phyloP scores from a whole-genome alignment of 441 rosid species.

The Pelargonium fulgidum region DNA sequence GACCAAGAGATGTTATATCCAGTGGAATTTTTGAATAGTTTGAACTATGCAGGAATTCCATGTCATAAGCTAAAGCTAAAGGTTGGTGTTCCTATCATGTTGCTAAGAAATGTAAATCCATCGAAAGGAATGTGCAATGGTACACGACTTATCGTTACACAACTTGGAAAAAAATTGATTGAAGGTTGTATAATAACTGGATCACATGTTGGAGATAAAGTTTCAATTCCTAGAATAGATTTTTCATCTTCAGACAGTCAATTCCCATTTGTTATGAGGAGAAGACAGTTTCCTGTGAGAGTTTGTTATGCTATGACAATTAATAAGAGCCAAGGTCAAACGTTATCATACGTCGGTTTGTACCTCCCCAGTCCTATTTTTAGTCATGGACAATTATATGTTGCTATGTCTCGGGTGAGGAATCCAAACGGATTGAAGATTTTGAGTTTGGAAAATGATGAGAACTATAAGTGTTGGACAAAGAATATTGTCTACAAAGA shows the following conservation, averaged over 20 bases:
- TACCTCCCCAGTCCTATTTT: conserved; percentile 4
- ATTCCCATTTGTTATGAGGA: conserved; percentile 8
- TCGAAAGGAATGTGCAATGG: conserved; percentile 7
- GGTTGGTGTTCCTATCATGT: not conserved
- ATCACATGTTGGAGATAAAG: not conserved
- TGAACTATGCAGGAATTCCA: not conserved
- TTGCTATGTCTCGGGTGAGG: conserved; percentile 2
- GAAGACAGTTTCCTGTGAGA: conserved; percentile 16
- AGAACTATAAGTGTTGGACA: not conserved
- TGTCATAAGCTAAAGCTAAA: conserved; percentile 2
- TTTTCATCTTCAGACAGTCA: not conserved
- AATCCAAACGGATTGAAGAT: not conserved
- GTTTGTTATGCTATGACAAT: conserved; percentile 12
- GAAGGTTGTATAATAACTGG: not conserved
- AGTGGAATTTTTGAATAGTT: not conserved
- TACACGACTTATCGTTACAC: conserved; percentile 4
- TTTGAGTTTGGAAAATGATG: not conserved
- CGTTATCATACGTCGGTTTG: not conserved
- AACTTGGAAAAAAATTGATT: not conserved
- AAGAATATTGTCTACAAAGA: not conserved
- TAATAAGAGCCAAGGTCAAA: conserved; percentile 19
- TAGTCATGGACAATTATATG: not conserved
- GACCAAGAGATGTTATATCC: not conserved
- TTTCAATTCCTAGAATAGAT: not conserved
- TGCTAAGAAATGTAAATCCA: conserved; percentile 15